Evolutionary conservation across 2,329 filamentous ascomycete species (phyloP), one percentile per base, ranked within the genome.

Genomic region (Penicillium sclerotiorum): DNA sequence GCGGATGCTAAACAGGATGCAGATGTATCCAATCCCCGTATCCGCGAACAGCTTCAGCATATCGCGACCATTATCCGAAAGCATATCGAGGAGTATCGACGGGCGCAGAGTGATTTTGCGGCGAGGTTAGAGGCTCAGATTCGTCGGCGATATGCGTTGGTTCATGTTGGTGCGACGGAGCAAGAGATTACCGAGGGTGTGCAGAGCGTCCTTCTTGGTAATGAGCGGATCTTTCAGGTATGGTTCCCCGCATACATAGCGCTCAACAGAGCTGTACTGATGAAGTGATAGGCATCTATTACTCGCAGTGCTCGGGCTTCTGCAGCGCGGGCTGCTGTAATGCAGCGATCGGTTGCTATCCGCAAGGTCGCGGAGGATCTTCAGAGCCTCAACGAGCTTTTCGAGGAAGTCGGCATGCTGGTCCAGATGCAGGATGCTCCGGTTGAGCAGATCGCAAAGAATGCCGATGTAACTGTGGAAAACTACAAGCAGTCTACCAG

Each of bases 331-430:
- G 39, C 18, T 9, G 48, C 51, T 15, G 45, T 55, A 15, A n/a
- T 46, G 7, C 48, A 57, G 22, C 33, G 54, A 47, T 56, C 51
- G 2, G 48, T 39, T 3, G 46, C 54, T 8, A 54, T 57, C 17
- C 51, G 51, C 35, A 57, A 52, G 30, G 48, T 57, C 17, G 48
- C 49, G 22, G 40, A 50, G 18, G 54, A 55, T 23, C 8, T 57
- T 21, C 25, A 35, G 3, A 18, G 32, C 12, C 45, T 57, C 6
- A 36, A 23, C n/a, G 45, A 47, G 12, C 18, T 57, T 13, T 57
- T 44, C n/a, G 25, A 46, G 7, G 46, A 57, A 30, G 46, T 54
- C 11, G 43, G 44, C 9, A 22, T 42, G 11, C 46, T 57, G 11
- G 49, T 55, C 13, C 35, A 52, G 11, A 13, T 43, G 17, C 54